phyloP scores from a whole-genome alignment of 192 early-diverging fungal genomes.

The Entophlyctis helioformis region DNA sequence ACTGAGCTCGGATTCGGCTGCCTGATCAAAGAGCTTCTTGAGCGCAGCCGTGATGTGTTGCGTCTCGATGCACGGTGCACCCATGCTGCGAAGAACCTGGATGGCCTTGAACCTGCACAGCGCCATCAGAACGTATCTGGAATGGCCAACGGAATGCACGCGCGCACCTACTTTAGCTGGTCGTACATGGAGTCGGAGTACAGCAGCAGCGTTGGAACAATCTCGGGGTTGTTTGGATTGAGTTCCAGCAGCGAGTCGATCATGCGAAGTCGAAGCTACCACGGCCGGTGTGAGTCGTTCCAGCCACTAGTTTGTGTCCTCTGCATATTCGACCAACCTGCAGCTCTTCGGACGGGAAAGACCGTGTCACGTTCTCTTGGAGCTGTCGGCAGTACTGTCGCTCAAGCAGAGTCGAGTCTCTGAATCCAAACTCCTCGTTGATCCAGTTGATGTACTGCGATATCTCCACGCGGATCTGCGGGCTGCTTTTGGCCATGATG shows the following conservation, averaged over 20 bases:
- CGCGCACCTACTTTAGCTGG: constrained; percentile 10
- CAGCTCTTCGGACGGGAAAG: too few species aligned
- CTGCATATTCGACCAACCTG: neutral
- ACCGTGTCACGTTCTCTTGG: constrained; percentile 3
- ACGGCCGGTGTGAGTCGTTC: neutral
- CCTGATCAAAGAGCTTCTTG: neutral
- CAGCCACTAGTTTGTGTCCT: neutral
- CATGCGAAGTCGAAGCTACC: constrained; percentile 11
- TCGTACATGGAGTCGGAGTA: constrained; percentile 12
- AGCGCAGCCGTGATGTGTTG: constrained; percentile 11
- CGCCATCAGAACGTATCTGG: neutral
- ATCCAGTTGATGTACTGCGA: constrained; percentile 28
- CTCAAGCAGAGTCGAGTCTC: constrained; percentile 11
- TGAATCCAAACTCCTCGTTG: constrained; percentile 19
- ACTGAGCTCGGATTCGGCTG: neutral
- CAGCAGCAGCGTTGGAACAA: constrained; percentile 22
- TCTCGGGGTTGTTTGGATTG: constrained; percentile 7
- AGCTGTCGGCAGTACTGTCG: constrained; percentile 14
- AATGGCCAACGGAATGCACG: neutral
- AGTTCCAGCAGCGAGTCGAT: constrained; percentile 17
- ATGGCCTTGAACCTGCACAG: constrained; percentile 8
- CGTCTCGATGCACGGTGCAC: constrained; percentile 9
- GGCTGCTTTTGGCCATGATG: neutral
- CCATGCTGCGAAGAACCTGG: constrained; percentile 8
- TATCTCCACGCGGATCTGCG: constrained; percentile 12